These are phyloP conservation scores for Jacaranda copaia DNA, from an alignment of 257 asterid species.

Conservation along the genomic window DNA sequence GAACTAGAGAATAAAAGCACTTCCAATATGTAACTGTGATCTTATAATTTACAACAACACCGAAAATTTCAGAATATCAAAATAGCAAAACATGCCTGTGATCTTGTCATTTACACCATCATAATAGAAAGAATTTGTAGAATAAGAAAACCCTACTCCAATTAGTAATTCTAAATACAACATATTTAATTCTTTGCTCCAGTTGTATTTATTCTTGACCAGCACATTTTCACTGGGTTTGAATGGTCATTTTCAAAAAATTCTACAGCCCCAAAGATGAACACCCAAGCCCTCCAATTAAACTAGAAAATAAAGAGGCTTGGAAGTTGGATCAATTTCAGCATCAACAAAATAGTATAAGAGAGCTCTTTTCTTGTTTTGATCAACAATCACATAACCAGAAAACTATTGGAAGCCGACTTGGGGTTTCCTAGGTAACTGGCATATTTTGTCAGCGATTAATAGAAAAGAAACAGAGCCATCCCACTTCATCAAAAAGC, in stretches of 20 bases:
- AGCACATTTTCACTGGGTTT: conserved; percentile 65
- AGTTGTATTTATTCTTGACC: conserved; percentile 68
- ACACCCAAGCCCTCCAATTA: conserved; percentile 93
- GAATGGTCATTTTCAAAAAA: conserved; percentile 84
- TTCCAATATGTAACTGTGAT: neutral
- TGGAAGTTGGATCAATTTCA: conserved; percentile 56
- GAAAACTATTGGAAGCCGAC: conserved; percentile 71
- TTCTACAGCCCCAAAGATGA: conserved; percentile 87
- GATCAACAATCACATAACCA: conserved; percentile 68
- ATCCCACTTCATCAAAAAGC: conserved; percentile 33
- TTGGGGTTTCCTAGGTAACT: conserved; percentile 77
- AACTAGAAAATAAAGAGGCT: conserved; percentile 78
- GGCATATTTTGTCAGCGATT: conserved; percentile 51
- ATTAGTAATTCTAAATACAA: conserved; percentile 78
- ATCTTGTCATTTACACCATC: conserved; percentile 71
- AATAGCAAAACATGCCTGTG: conserved; percentile 55
- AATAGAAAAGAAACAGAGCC: conserved; percentile 30
- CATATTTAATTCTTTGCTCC: conserved; percentile 83
- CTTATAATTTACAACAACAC: too few relatives aligned
- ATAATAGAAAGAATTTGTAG: conserved; percentile 66
- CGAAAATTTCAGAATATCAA: neutral
- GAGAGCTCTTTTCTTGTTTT: conserved; percentile 50
- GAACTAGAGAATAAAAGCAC: neutral
- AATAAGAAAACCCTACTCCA: conserved; percentile 83
- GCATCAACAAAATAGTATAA: conserved; percentile 85